Evolutionary conservation across 345 rosid genomes (phyloP).

Genomic region (Linum trigynum): DNA sequence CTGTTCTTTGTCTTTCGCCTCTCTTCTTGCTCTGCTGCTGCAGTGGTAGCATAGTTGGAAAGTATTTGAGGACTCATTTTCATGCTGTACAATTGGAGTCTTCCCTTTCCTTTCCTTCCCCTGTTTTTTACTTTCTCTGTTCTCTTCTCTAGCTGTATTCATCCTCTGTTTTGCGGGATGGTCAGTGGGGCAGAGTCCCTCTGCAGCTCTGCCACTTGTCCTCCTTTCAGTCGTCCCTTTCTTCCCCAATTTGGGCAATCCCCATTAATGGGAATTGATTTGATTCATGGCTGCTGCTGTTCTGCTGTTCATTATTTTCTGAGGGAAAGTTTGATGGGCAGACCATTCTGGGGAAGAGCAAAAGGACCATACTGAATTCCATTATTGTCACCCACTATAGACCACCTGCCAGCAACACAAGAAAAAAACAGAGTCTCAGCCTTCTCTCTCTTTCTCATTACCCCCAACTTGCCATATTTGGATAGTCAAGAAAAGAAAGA

Average conservation of each 20-base stretch:
- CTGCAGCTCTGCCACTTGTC: too few relatives aligned
- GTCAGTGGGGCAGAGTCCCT: too few relatives aligned
- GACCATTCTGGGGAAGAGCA: constrained; percentile 72
- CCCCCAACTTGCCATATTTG: constrained; percentile 11
- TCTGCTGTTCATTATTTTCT: constrained; percentile 16
- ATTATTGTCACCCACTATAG: constrained; percentile 34
- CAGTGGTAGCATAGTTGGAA: background rate
- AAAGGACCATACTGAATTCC: constrained; percentile 84
- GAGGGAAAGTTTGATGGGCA: constrained; percentile 52
- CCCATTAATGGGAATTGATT: too few relatives aligned
- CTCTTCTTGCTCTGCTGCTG: too few relatives aligned
- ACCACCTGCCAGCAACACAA: constrained; percentile 47
- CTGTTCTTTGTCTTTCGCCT: too few relatives aligned
- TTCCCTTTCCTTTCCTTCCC: too few relatives aligned
- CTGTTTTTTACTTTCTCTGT: too few relatives aligned
- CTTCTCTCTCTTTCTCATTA: background rate
- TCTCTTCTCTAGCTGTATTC: too few relatives aligned
- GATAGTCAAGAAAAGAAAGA: background rate
- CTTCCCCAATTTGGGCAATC: too few relatives aligned
- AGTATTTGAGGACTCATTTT: background rate
- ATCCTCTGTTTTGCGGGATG: too few relatives aligned
- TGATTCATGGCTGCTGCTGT: too few relatives aligned
- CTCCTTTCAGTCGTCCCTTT: too few relatives aligned
- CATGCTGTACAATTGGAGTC: background rate
- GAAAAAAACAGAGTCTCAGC: constrained; percentile 19